Evolutionary conservation across 192 early-diverging fungal genomes (phyloP).

Genomic region (Podila clonocystis): DNA sequence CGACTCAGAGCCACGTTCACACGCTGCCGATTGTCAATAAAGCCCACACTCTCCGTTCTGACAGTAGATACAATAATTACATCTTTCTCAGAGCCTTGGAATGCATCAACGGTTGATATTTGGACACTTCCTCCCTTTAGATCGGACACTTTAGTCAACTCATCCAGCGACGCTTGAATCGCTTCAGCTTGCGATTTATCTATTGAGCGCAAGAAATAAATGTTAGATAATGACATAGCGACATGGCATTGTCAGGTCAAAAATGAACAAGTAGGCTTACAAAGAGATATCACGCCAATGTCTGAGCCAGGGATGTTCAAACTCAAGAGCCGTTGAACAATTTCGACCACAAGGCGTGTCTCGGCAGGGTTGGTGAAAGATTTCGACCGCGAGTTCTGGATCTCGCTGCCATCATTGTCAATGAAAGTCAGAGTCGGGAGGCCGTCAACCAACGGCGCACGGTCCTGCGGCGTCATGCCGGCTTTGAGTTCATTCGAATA

Average conservation of each 20-base stretch:
- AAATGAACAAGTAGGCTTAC: conserved; percentile 52
- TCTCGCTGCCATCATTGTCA: conserved; percentile 63
- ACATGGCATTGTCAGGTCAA: neutral
- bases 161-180: conserved; percentile 39
- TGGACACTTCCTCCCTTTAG: conserved; percentile 43
- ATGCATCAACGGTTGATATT: conserved; percentile 79
- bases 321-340: conserved; percentile 54
- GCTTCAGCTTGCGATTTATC: conserved; percentile 72
- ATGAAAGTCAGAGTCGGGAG: conserved; percentile 69
- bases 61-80: conserved; percentile 79
- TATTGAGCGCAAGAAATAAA: conserved; percentile 8
- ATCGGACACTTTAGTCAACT: conserved; percentile 32
- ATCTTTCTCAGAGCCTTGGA: conserved; percentile 83
- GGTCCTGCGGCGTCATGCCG: conserved; percentile 48
- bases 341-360: conserved; percentile 51
- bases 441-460: conserved; percentile 54
- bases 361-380: conserved; percentile 68
- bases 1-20: conserved; percentile 83
- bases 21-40: conserved; percentile 73
- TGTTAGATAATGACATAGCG: too few relatives aligned
- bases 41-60: conserved; percentile 60
- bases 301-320: conserved; percentile 54
- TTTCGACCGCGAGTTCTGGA: conserved; percentile 53
- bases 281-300: conserved; percentile 77
- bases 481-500: conserved; percentile 62